These are phyloP conservation scores for Chalciporus pseudorubinellus DNA, from an alignment of 768 basidiomycete species.

Conservation along the genomic window DNA sequence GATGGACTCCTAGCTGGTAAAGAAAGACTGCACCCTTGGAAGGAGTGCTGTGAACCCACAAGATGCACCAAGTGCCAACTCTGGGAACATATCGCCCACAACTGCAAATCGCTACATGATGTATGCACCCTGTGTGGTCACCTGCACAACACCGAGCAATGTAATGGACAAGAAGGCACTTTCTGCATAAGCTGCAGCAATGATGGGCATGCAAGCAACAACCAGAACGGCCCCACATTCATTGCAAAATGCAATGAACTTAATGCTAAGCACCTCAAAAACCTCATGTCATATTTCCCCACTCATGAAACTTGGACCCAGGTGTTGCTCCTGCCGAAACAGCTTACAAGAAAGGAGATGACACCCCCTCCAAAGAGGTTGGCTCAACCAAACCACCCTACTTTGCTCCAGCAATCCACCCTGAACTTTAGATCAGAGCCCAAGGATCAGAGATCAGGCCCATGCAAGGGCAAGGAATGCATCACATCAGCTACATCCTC, in stretches of 20 bases:
- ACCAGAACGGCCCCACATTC: background rate
- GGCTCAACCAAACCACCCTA: too few species aligned
- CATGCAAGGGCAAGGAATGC: too few species aligned
- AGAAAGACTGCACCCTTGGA: background rate
- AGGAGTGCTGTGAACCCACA: background rate
- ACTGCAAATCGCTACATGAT: background rate
- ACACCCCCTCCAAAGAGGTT: too few species aligned
- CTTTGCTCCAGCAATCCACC: too few species aligned
- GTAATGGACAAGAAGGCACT: too few species aligned
- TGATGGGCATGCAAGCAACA: background rate
- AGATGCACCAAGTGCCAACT: background rate
- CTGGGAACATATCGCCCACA: background rate
- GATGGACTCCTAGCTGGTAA: background rate
- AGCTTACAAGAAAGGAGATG: too few species aligned
- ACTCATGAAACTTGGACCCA: constrained; percentile 4
- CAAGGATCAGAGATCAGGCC: too few species aligned
- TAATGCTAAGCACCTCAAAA: too few species aligned
- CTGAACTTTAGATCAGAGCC: too few species aligned
- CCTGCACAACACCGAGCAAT: background rate
- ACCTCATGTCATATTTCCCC: constrained; percentile 5
- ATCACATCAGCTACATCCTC: too few species aligned
- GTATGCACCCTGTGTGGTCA: background rate
- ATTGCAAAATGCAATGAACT: background rate
- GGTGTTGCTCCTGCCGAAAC: background rate
- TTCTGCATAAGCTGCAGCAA: background rate